phyloP scores from a whole-genome alignment of 495 filamentous ascomycete genomes.

The Xylaria sp. region DNA sequence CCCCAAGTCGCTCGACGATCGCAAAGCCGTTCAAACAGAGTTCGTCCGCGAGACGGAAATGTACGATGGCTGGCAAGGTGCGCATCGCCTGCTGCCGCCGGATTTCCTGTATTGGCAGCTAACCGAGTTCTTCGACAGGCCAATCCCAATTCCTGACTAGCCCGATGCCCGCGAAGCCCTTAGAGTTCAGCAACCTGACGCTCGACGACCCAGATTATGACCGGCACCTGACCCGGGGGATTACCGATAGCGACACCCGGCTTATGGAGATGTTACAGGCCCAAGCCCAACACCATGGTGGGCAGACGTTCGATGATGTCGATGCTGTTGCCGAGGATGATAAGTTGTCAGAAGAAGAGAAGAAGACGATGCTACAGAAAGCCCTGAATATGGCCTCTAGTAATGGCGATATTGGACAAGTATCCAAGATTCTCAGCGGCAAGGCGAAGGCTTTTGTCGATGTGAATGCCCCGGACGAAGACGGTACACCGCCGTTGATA shows the following conservation, averaged over 20 bases:
- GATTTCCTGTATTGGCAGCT: slow-evolving; percentile 30
- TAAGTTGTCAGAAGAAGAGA: slow-evolving; percentile 76
- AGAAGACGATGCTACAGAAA: slow-evolving; percentile 81
- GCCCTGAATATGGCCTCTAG: slow-evolving; percentile 94
- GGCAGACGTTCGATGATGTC: slow-evolving; percentile 75
- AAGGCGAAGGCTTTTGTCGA: slow-evolving; percentile 80
- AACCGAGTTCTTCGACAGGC: slow-evolving; percentile 59
- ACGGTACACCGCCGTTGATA: slow-evolving; percentile 92
- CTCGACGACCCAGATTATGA: slow-evolving; percentile 77
- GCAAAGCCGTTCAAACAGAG: slow-evolving; percentile 64
- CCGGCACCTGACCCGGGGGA: slow-evolving; percentile 63
- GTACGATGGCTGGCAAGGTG: slow-evolving; percentile 99
- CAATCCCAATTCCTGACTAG: slow-evolving; percentile 93
- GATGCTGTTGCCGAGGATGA: slow-evolving; percentile 77
- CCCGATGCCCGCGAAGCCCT: slow-evolving; percentile 80
- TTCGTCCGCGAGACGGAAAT: slow-evolving; percentile 85
- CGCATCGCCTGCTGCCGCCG: slow-evolving; percentile 31
- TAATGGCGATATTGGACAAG: slow-evolving; percentile 88
- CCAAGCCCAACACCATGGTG: slow-evolving; percentile 83
- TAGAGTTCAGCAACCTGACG: slow-evolving; percentile 80
- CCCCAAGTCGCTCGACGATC: slow-evolving; percentile 88
- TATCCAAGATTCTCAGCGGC: slow-evolving; percentile 77
- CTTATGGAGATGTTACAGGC: slow-evolving; percentile 96
- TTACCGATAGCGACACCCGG: slow-evolving; percentile 82
- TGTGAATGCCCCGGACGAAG: slow-evolving; percentile 89